Conservation (phyloP, 805 yeast genomes). For the Ogataea haglerorum region DNA sequence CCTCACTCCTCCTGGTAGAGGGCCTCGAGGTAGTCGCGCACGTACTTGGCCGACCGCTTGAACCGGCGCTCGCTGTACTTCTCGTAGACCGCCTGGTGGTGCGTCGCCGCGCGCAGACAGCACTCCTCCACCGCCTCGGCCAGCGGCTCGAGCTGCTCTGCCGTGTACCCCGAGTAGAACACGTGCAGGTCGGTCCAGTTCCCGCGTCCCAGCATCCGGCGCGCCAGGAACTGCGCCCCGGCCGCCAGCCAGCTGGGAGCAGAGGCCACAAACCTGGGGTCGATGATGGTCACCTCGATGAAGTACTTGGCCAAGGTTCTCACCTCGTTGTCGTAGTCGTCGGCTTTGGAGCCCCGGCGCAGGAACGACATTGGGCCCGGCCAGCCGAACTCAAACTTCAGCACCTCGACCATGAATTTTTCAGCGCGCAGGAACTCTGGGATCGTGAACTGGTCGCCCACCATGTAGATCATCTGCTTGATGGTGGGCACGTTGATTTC, state of each 20-base stretch:
- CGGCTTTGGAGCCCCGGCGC: conserved; percentile 86
- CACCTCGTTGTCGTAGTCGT: conserved; percentile 77
- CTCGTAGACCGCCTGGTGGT: conserved; percentile 80
- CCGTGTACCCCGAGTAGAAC: conserved; percentile 89
- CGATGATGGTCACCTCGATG: conserved; percentile 73
- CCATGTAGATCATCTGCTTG: conserved; percentile 76
- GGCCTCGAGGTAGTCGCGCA: conserved; percentile 63
- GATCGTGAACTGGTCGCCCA: conserved; percentile 76
- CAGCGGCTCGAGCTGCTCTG: conserved; percentile 75
- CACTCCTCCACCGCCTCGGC: conserved; percentile 70
- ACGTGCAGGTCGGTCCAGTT: conserved; percentile 82
- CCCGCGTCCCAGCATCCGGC: conserved; percentile 72
- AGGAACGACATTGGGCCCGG: conserved; percentile 91
- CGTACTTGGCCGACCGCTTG: conserved; percentile 74
- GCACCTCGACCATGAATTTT: conserved; percentile 65
- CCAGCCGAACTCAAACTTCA: conserved; percentile 73
- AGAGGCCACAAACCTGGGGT: conserved; percentile 64
- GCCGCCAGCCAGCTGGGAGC: conserved; percentile 79
- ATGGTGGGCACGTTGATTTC: conserved; percentile 89
- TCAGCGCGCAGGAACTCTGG: conserved; percentile 81
- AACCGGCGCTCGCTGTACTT: conserved; percentile 85
- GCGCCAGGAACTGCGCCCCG: conserved; percentile 77
- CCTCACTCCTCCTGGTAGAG: conserved; percentile 24
- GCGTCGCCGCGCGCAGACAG: conserved; percentile 53
- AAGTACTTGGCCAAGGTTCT: conserved; percentile 86